Evolutionary conservation across 2,329 filamentous ascomycete genomes (phyloP).

Genomic region (Bipolaris bicolor): DNA sequence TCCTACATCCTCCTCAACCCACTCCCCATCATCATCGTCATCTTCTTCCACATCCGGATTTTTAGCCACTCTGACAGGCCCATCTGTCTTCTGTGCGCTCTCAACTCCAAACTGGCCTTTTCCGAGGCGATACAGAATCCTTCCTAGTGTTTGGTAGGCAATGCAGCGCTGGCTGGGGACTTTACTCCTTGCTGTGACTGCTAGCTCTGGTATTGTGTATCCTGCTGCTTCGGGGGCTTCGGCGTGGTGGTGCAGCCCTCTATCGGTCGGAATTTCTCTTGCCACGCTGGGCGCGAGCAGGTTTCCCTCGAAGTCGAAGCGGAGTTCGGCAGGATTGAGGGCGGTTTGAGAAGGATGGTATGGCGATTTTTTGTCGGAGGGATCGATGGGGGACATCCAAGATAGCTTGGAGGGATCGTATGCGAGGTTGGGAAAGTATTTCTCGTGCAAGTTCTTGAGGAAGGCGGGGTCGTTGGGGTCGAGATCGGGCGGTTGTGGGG

Average conservation of each 20-base stretch:
- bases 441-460: slow-evolving; percentile 80
- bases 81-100: slow-evolving; percentile 48
- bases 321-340: slow-evolving; percentile 76
- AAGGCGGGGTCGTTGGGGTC: slow-evolving; percentile 85
- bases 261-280: slow-evolving; percentile 73
- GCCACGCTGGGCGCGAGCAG: slow-evolving; percentile 79
- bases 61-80: slow-evolving; percentile 54
- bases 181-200: slow-evolving; percentile 77
- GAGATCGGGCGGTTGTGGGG: slow-evolving; percentile 68
- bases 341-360: slow-evolving; percentile 80
- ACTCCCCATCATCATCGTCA: slow-evolving; percentile 38
- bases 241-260: slow-evolving; percentile 91
- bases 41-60: slow-evolving; percentile 43
- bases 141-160: slow-evolving; percentile 87
- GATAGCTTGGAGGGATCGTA: slow-evolving; percentile 84
- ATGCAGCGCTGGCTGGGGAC: slow-evolving; percentile 89
- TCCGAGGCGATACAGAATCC: slow-evolving; percentile 83
- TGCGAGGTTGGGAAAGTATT: slow-evolving; percentile 90
- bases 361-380: slow-evolving; percentile 69
- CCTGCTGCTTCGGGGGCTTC: slow-evolving; percentile 91
- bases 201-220: slow-evolving; percentile 88
- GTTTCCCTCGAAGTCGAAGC: slow-evolving; percentile 85
- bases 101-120: slow-evolving; percentile 71
- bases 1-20: slow-evolving; percentile 47
- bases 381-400: slow-evolving; percentile 79